Base-by-base conservation (phyloP, 257 asterid genomes). In the Forsythia viridissima region DNA sequence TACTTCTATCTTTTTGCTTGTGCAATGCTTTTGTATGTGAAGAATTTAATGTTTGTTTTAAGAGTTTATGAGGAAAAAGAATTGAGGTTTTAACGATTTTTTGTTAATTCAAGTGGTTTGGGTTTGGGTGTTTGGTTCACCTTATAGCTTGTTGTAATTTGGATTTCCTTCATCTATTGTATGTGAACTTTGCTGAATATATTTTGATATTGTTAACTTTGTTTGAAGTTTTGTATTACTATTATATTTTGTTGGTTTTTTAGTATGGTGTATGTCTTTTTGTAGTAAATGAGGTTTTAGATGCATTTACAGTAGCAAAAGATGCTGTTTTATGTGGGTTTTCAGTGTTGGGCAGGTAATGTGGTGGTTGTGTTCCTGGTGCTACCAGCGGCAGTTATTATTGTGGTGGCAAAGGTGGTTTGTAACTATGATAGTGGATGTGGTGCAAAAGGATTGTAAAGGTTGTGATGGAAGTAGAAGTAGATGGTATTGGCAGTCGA, bases 61-160 rank as follows among this genome's bases (percentile, higher is more conserved):
- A 38, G 52, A 13, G 72, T 70, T 82, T 37, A 6, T 18, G 57
- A n/a, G 59, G 7, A 9, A 42, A 71, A 40, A 21, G 74, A 42
- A 76, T 69, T 67, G 80, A 71, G 75, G 55, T 1, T 39, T 24
- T 46, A 9, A 75, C 30, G 57, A 11, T 39, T 10, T 42, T 42
- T 24, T 24, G 63, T 59, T 59, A 52, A 52, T 52, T 52, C 34
- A 30, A 30, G 34, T 30, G 34, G 34, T 30, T 30, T 30, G 34
- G 34, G 34, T 30, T 30, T 30, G 34, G 34, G 34, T 1, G 34
- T 30, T 30, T 77, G 87, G 86, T 16, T 71, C 67, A 34, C 34
- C 66, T 55, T 20, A 24, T 67, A 63, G 81, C 38, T 79, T 79
- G 80, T 80, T 76, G 81, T 76, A 42, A 59, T 72, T 40, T 79